Percentiles rank a stretch among this genome's conserved stretches.
Evolutionary conservation across 768 basidiomycete genomes (phyloP).

Genomic region (Tremella fuciformis): DNA sequence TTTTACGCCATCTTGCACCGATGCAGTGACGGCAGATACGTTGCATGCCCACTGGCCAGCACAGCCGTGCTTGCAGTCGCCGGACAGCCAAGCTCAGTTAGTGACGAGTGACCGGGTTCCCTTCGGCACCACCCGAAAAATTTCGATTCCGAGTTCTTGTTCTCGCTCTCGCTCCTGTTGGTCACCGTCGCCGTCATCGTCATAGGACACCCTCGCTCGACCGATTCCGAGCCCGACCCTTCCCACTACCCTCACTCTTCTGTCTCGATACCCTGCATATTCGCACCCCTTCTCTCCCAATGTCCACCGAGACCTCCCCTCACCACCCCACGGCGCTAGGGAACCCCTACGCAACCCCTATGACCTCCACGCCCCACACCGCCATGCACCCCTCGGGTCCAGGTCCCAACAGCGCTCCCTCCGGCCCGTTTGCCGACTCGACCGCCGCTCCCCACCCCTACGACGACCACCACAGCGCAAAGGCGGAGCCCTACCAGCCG

Average conservation of each 20-base stretch:
- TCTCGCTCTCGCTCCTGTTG: too few species aligned
- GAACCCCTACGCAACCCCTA: slow-evolving; percentile 8
- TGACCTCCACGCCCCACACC: slow-evolving; percentile 3
- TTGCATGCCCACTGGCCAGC: too few species aligned
- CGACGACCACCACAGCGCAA: slow-evolving; percentile 1
- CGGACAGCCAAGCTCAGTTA: too few species aligned
- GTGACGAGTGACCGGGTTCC: too few species aligned
- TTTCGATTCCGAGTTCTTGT: too few species aligned
- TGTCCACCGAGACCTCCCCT: slow-evolving; percentile 15
- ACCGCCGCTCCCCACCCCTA: background rate
- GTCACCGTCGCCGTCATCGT: too few species aligned
- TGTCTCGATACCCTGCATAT: slow-evolving; percentile 4
- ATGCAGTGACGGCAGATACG: too few species aligned
- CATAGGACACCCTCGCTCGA: background rate
- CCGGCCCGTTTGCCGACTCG: slow-evolving; percentile 1
- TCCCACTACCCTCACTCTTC: slow-evolving; percentile 1
- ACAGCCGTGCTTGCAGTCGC: too few species aligned
- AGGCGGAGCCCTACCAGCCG: background rate
- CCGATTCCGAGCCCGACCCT: background rate
- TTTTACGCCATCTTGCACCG: too few species aligned
- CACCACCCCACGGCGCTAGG: slow-evolving; percentile 3
- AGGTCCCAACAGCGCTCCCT: background rate
- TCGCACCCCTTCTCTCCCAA: background rate
- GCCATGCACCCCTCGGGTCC: background rate
- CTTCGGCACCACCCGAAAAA: too few species aligned